A percentile compares a stretch with the other conserved stretches of the same genome.
Conservation (phyloP, 768 basidiomycete species). For the Botryobasidium botryosum region DNA sequence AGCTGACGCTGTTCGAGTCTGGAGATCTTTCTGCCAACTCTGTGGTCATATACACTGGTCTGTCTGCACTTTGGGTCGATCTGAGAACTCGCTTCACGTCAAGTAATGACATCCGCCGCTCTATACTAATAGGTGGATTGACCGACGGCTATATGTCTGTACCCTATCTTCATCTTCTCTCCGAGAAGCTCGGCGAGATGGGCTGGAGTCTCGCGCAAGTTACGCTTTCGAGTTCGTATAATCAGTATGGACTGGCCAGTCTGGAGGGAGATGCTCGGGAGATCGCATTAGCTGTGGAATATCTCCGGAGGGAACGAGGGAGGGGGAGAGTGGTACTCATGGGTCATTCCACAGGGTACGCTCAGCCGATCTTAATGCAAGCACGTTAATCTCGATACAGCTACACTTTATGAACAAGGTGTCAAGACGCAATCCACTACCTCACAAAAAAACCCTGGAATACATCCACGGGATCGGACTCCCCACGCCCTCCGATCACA, state of each 20-base stretch:
- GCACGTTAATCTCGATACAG: too few species aligned
- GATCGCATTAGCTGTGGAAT: conserved; percentile 1
- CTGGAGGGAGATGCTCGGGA: conserved; percentile 4
- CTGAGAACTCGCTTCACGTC: neutral
- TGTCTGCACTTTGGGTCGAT: neutral
- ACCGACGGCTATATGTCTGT: conserved; percentile 2
- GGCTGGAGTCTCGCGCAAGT: conserved; percentile 2
- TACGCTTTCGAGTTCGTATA: conserved; percentile 2
- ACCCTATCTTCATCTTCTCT: conserved; percentile 1
- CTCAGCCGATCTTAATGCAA: too few species aligned
- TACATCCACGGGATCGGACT: neutral
- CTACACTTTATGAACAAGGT: conserved; percentile 1
- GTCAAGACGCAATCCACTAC: conserved; percentile 6
- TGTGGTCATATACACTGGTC: neutral
- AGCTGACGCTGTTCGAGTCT: conserved; percentile 1
- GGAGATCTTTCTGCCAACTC: neutral
- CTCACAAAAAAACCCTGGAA: neutral
- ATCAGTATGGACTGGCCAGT: neutral
- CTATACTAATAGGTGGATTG: neutral
- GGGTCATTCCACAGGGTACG: conserved; percentile 8
- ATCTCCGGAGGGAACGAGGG: conserved; percentile 1
- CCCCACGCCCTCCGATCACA: neutral
- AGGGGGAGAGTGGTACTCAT: conserved; percentile 1
- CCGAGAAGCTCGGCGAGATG: neutral
- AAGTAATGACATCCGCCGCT: neutral